These are phyloP conservation scores for Termitomyces sp. DNA, from an alignment of 1,284 basidiomycete species.

Conservation along the genomic window DNA sequence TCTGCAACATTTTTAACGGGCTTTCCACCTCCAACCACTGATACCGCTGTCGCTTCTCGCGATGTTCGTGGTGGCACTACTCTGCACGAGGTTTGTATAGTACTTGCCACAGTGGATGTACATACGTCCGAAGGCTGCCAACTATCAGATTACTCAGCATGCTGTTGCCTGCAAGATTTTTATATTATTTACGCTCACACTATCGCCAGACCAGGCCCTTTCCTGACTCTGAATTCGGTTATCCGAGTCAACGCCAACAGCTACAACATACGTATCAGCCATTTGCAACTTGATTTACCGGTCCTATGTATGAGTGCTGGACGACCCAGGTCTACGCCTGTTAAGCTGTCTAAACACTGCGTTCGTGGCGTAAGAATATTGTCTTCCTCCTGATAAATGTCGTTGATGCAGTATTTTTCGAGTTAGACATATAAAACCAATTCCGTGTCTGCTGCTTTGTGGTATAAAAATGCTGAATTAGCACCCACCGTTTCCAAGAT, in stretches of 20 bases:
- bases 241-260: slow-evolving; percentile 38
- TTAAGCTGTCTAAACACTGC: too few relatives aligned
- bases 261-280: slow-evolving; percentile 32
- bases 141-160: slow-evolving; percentile 32
- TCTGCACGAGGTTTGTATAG: slow-evolving; percentile 34
- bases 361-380: neutral
- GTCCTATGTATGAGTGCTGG: neutral
- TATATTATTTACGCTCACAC: too few relatives aligned
- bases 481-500: too few relatives aligned
- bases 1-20: slow-evolving; percentile 36
- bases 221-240: slow-evolving; percentile 26
- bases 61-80: slow-evolving; percentile 37
- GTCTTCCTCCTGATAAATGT: neutral
- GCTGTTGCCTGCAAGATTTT: slow-evolving; percentile 37
- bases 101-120: neutral
- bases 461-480: too few relatives aligned
- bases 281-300: neutral
- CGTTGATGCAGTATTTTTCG: neutral
- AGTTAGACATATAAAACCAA: too few relatives aligned
- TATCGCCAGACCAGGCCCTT: slow-evolving; percentile 30
- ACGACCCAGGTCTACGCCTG: slow-evolving; percentile 36
- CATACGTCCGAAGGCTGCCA: neutral
- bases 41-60: slow-evolving; percentile 33
- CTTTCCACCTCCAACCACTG: slow-evolving; percentile 26
- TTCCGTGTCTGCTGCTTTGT: neutral